phyloP scores from a whole-genome alignment of 176 grass and related monocot species.

The Carex cristatella region DNA sequence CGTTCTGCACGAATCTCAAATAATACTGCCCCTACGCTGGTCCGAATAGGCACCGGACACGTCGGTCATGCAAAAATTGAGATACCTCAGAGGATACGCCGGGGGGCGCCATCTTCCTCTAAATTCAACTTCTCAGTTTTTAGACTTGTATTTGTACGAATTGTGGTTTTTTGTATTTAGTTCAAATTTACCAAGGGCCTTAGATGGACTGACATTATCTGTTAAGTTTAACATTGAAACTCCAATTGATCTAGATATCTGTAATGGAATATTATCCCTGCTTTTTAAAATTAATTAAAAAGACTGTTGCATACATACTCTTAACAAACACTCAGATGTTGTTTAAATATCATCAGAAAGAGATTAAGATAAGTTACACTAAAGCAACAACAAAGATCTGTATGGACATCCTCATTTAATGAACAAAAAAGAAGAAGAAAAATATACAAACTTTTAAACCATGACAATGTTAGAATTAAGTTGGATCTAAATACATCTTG shows the following conservation, averaged over 20 bases:
- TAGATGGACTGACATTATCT: not conserved
- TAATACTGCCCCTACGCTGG: too few relatives aligned
- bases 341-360: not conserved
- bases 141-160: not conserved
- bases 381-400: not conserved
- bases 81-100: not conserved
- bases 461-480: not conserved
- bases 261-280: not conserved
- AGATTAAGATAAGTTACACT: not conserved
- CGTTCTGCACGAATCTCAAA: too few relatives aligned
- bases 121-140: not conserved
- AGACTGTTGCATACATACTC: too few relatives aligned
- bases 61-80: too few relatives aligned
- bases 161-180: not conserved
- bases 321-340: not conserved
- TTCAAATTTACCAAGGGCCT: not conserved
- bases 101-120: not conserved
- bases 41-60: too few relatives aligned
- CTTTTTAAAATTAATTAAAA: not conserved
- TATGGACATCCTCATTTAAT: not conserved
- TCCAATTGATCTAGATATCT: not conserved
- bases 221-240: not conserved
- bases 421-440: not conserved
- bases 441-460: not conserved
- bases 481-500: not conserved